Conservation (phyloP, 2,329 filamentous ascomycete species). For the Ceratocystiopsis sp. region DNA sequence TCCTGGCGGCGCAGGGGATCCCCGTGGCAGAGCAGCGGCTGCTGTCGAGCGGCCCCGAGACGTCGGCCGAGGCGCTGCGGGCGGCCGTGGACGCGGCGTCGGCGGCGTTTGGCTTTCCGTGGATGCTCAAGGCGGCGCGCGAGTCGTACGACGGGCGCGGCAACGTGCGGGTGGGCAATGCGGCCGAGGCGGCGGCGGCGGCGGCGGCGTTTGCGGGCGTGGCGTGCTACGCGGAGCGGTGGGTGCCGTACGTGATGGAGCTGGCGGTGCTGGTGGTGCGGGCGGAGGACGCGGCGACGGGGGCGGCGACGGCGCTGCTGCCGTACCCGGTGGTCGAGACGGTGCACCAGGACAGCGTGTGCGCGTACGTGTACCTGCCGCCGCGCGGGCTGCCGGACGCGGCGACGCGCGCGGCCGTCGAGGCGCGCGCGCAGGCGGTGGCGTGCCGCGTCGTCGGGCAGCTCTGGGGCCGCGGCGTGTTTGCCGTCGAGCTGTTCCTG, state of each 20-base stretch:
- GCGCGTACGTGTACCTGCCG: conserved; percentile 73
- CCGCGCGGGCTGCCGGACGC: conserved; percentile 32
- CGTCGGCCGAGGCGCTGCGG: conserved; percentile 18
- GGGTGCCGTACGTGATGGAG: conserved; percentile 71
- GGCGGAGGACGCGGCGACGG: conserved; percentile 47
- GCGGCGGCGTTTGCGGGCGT: conserved; percentile 51
- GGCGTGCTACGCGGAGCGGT: conserved; percentile 77
- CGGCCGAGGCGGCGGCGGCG: conserved; percentile 40
- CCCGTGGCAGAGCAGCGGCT: conserved; percentile 56
- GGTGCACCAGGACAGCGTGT: conserved; percentile 87
- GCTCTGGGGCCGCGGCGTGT: conserved; percentile 80
- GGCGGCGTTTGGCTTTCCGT: conserved; percentile 52
- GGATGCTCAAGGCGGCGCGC: conserved; percentile 83
- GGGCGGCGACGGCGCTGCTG: conserved; percentile 32
- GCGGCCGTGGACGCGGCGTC: conserved; percentile 43
- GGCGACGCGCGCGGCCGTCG: conserved; percentile 42
- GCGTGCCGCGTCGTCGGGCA: conserved; percentile 63
- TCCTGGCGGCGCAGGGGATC: conserved; percentile 50
- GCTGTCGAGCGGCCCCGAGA: conserved; percentile 31
- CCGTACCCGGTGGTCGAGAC: conserved; percentile 89
- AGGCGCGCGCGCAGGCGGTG: conserved; percentile 52
- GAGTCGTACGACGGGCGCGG: conserved; percentile 85
- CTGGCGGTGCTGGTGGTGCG: conserved; percentile 90
- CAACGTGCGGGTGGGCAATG: conserved; percentile 33
- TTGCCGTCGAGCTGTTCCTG: conserved; percentile 93